These are phyloP conservation scores for Brassica cretica DNA, from an alignment of 345 rosid genomes.

Conservation along the genomic window DNA sequence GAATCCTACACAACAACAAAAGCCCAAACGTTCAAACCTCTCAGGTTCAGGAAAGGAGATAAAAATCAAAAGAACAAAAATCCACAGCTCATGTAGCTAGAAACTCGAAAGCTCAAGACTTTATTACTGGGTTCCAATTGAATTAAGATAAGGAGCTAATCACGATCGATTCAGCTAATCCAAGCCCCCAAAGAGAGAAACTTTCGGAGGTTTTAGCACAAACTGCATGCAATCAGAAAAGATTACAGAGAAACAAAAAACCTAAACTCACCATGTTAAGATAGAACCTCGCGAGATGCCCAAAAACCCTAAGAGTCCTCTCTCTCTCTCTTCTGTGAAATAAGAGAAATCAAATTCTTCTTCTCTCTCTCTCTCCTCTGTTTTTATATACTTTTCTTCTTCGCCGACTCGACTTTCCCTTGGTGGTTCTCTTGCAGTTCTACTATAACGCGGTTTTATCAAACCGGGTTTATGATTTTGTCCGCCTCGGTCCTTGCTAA, in stretches of 20 bases:
- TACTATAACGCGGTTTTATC: conserved; percentile 10
- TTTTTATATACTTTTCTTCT: not conserved
- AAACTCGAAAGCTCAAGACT: conserved; percentile 9
- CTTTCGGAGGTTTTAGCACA: not conserved
- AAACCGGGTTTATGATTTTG: conserved; percentile 22
- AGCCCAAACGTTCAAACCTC: not conserved
- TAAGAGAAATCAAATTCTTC: conserved; percentile 15
- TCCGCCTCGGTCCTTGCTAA: not conserved
- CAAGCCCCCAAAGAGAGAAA: not conserved
- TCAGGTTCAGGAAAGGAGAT: not conserved
- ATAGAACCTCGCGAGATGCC: conserved; percentile 8
- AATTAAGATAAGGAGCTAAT: not conserved
- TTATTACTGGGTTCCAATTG: conserved; percentile 1
- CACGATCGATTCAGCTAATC: not conserved
- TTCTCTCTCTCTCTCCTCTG: not conserved
- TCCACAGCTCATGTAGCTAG: not conserved
- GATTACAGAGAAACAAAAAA: conserved; percentile 1
- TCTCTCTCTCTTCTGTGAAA: not conserved
- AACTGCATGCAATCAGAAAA: not conserved
- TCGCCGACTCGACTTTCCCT: conserved; percentile 22
- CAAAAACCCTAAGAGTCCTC: conserved; percentile 27
- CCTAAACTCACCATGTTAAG: conserved; percentile 27
- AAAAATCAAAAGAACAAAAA: not conserved
- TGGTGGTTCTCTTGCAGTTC: not conserved
- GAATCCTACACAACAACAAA: conserved; percentile 26